Evolutionary conservation across 305 asterid genomes (phyloP).

Genomic region (Rubia tinctorum): DNA sequence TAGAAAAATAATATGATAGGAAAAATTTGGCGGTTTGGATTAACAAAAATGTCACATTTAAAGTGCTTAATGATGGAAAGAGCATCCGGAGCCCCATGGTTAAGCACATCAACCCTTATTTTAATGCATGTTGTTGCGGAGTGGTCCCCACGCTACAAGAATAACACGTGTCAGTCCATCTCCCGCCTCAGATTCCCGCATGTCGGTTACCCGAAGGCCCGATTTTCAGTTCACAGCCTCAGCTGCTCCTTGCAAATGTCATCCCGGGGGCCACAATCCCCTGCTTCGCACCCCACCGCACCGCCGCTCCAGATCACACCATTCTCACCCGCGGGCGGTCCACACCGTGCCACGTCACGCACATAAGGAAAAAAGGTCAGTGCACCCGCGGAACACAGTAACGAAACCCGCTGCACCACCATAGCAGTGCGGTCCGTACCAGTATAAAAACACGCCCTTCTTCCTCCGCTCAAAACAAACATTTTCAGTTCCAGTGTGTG

Average conservation of each 20-base stretch:
- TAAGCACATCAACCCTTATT: conserved; percentile 43
- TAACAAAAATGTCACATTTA: conserved; percentile 2
- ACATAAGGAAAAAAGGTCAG: not conserved
- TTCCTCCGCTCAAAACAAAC: conserved; percentile 10
- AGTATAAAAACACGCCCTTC: conserved; percentile 31
- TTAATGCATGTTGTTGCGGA: too few species aligned
- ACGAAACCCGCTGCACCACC: not conserved
- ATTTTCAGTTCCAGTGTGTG: not conserved
- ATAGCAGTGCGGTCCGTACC: conserved; percentile 26
- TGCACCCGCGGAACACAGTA: conserved; percentile 1
- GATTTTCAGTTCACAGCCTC: conserved; percentile 35
- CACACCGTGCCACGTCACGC: not conserved
- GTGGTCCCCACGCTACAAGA: conserved; percentile 40
- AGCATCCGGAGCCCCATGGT: conserved; percentile 10
- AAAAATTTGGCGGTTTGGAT: not conserved
- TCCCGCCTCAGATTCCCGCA: conserved; percentile 23
- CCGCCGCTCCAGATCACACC: not conserved
- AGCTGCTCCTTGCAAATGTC: not conserved
- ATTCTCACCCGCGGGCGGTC: not conserved
- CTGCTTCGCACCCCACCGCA: conserved; percentile 17
- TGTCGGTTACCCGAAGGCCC: conserved; percentile 57
- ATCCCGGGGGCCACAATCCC: conserved; percentile 27
- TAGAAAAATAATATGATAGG: not conserved
- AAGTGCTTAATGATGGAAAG: not conserved
- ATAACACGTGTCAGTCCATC: conserved; percentile 38